Evolutionary conservation across 1,284 basidiomycete genomes (phyloP), one percentile per base, ranked within the genome.

Genomic region (Cutaneotrichosporon mucoides): DNA sequence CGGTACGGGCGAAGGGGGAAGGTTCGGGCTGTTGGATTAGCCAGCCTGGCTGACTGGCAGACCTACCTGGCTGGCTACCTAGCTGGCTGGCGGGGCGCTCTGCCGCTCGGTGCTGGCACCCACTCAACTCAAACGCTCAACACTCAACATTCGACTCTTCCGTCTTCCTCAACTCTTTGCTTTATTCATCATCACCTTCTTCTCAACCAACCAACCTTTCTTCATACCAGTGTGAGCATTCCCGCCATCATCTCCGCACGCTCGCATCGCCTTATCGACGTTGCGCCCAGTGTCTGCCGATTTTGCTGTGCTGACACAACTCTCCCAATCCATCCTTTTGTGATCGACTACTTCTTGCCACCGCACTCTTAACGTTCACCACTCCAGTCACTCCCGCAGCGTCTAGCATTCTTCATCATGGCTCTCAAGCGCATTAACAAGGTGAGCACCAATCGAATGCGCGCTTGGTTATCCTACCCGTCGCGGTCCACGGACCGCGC

Each of bases 341-440:
- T 16, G 44, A 15, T 37, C 34, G 34, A 42, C 37, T 34, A 16
- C n/a, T 15, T 47, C 43, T 55, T 55, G 53, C 53, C 35, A 54
- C 53, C 43, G 13, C 34, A 54, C 37, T 43, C 43, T 12, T 45
- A 15, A 5, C 33, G n/a, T 42, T 16, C 36, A 10, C 8, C 44
- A 8, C 36, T 38, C 37, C 37, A 58, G 53, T 60, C 54, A 38
- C 38, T 9, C 48, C 53, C 49, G 13, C 40, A 38, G 6, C 16
- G 34, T n/a, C 46, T 8, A 16, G 37, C 15, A 40, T n/a, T n/a
- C n/a, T 38, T 51, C 48, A 41, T 15, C 56, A 96, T 95, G 93
- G 92, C 93, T 75, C 84, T 96, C 72, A 95, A 94, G 85, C 92
- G 93, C 84, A 97, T 97, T 83, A 95, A 93, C 89, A 96, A 95